phyloP scores from a whole-genome alignment of 768 basidiomycete species.

The Boletales sp. region DNA sequence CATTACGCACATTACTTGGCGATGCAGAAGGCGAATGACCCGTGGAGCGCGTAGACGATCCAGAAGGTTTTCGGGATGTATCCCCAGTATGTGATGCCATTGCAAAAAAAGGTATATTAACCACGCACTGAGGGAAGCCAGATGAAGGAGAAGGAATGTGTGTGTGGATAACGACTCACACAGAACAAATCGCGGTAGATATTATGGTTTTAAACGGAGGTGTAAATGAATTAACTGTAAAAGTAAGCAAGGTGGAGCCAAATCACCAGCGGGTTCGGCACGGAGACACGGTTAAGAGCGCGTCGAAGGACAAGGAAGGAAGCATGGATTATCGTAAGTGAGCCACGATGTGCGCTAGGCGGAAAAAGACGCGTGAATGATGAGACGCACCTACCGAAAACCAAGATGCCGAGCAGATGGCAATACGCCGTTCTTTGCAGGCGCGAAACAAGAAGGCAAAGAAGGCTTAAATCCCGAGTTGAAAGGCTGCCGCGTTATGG shows the following conservation, averaged over 20 bases:
- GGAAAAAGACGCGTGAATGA: conserved; percentile 29
- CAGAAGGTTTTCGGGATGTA: conserved; percentile 63
- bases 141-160: conserved; percentile 14
- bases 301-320: conserved; percentile 21
- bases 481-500: conserved; percentile 20
- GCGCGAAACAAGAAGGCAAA: conserved; percentile 21
- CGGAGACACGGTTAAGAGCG: conserved; percentile 30
- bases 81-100: conserved; percentile 37
- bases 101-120: conserved; percentile 23
- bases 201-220: conserved; percentile 33
- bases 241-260: conserved; percentile 14
- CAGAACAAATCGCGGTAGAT: conserved; percentile 20
- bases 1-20: conserved; percentile 49
- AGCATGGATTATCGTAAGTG: conserved; percentile 28
- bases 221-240: conserved; percentile 36
- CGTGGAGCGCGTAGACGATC: conserved; percentile 62
- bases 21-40: conserved; percentile 61
- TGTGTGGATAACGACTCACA: conserved; percentile 22
- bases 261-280: conserved; percentile 23
- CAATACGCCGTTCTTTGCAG: conserved; percentile 16
- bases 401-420: conserved; percentile 19
- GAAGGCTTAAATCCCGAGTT: conserved; percentile 11
- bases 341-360: conserved; percentile 29
- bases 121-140: conserved; percentile 23
- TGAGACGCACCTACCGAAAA: conserved; percentile 30